Evolutionary conservation across 331 rosid species (phyloP), one percentile per base, ranked within the genome.

Genomic region (Dryas integrifolia): DNA sequence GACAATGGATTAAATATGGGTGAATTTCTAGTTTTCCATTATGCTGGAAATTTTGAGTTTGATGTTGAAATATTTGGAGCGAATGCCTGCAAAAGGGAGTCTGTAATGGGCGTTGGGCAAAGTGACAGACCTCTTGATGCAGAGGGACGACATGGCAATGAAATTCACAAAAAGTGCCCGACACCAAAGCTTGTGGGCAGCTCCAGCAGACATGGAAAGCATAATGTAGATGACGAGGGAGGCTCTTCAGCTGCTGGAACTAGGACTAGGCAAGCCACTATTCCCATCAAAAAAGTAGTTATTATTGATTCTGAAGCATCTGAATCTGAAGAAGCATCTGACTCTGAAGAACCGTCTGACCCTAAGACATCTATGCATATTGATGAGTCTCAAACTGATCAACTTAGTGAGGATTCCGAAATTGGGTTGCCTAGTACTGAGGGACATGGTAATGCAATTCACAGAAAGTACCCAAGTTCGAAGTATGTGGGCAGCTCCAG

Each of bases 31-130:
- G 50, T 60, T 18, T 72, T 59, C 64, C 16, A 46, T 30, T 60
- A 72, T 72, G 39, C 46, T 30, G 69, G 76, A 38, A 47, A 72
- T 30, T 59, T 69, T 38, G 24, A 61, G 41, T 73, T 73, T 18
- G 30, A 40, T 38, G 77, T 73, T 13, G 50, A 73, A 0, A 35
- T 73, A 4, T 61, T 30, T 38, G 77, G 77, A 14, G 48, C 6
- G 48, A 13, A 39, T 39, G 15, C 60, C 24, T 73, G 70, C 41
- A 15, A 41, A 39, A 52, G 61, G 60, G 3, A 14, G 7, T 5
- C 11, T 15, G 46, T 16, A 15, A 12, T 9, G 38, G 53, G 21
- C 0, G 12, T 35, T 44, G 12, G 24, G 13, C 39, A 13, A 16
- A n/a, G 26, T 69, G 26, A 44, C 11, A 5, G 7, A 13, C n/a